Evolutionary conservation across 768 basidiomycete genomes (phyloP).

Genomic region (Pulveroboletus sp.): DNA sequence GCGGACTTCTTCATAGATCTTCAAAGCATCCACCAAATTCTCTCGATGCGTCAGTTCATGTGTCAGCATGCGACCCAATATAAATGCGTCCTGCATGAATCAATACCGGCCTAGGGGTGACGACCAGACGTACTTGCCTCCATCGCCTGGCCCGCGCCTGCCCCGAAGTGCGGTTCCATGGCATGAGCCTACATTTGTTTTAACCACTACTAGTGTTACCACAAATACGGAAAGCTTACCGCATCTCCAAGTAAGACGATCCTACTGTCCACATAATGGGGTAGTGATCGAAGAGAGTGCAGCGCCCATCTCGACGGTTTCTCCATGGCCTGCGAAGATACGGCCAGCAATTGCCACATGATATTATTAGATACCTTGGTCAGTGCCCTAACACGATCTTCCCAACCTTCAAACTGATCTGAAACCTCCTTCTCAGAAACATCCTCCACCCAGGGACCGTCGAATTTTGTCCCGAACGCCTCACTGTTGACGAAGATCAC

Average conservation of each 20-base stretch:
- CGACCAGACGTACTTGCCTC: constrained; percentile 34
- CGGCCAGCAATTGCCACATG: not conserved
- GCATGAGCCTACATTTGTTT: constrained; percentile 37
- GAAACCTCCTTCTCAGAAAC: constrained; percentile 32
- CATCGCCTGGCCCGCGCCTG: constrained; percentile 48
- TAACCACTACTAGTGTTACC: not conserved
- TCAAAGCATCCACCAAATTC: constrained; percentile 27
- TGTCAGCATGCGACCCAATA: constrained; percentile 28
- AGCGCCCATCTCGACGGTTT: constrained; percentile 42
- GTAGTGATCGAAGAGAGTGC: constrained; percentile 38
- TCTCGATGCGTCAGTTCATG: constrained; percentile 17
- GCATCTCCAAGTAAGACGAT: constrained; percentile 50
- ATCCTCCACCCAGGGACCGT: constrained; percentile 29
- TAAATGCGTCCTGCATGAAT: constrained; percentile 26
- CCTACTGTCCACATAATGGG: constrained; percentile 35
- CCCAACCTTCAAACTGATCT: constrained; percentile 28
- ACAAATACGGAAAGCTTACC: constrained; percentile 21
- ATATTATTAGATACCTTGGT: constrained; percentile 6
- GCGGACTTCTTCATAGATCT: constrained; percentile 31
- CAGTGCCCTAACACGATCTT: constrained; percentile 6
- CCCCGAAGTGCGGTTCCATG: constrained; percentile 44
- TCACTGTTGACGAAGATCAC: constrained; percentile 29
- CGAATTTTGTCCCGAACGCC: constrained; percentile 30
- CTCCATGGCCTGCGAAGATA: constrained; percentile 30
- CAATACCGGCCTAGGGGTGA: too few species aligned